Conservation (phyloP, 257 asterid genomes). For the Ballota nigra region DNA sequence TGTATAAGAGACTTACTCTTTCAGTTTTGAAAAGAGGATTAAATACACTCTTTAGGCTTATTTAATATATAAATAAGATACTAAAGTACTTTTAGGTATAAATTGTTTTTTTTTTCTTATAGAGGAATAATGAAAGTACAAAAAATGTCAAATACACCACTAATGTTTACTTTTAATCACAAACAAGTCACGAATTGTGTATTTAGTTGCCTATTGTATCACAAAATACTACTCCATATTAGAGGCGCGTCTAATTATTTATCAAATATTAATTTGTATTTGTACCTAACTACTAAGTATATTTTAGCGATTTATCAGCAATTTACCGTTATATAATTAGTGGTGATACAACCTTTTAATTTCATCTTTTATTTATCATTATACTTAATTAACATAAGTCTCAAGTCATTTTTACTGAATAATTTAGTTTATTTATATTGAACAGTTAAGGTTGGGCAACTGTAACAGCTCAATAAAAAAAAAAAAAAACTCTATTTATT, state of each 20-base stretch:
- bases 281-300: not conserved
- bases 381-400: no score
- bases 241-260: not conserved
- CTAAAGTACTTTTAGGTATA: not conserved
- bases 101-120: not conserved
- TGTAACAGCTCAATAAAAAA: no score
- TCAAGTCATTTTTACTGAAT: no score
- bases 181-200: not conserved
- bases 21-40: no score
- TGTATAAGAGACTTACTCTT: no score
- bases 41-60: not conserved
- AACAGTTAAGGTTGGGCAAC: no score
- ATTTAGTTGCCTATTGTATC: not conserved
- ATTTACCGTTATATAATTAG: not conserved
- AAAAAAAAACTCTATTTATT: no score
- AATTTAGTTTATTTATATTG: no score
- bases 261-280: not conserved
- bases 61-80: not conserved
- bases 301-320: not conserved
- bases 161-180: not conserved
- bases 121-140: not conserved
- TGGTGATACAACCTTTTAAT: not conserved
- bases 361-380: not conserved
- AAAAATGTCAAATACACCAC: not conserved
- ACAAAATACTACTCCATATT: no score